Base-by-base conservation (phyloP, 2,329 filamentous ascomycete genomes). In the Penicillium sp. region DNA sequence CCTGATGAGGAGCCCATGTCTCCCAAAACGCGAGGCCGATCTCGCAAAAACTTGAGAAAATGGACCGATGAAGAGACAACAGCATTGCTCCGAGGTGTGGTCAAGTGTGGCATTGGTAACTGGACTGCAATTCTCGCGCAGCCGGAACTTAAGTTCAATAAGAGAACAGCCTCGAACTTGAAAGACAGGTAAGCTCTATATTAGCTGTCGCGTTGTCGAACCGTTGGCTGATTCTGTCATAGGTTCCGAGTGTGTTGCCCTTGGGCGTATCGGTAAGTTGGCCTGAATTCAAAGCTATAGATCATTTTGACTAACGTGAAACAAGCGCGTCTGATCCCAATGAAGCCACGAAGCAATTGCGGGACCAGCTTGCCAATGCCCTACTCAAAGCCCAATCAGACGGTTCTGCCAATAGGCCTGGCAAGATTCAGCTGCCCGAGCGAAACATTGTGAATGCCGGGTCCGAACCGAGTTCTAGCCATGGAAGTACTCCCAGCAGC, bases 51-150 rank as follows among this genome's bases (percentile, higher is more conserved):
- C 64, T 60, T 81, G 15, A 74, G 78, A 59, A 81, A 76, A 66
- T 89, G 87, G 87, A 84, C 84, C 1, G 83, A 88, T n/a, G 78
- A 86, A 64, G 87, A 89, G 72, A 89, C 86, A 0, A 80, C 79
- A 30, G 80, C 84, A 65, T 72, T 89, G 28, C 76, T 89, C 13
- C 78, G 82, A 60, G 87, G 87, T 0, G 87, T 88, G 9, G 80
- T 83, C 40, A 84, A 81, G 64, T 88, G 85, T 68, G 87, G 87
- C 1, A 85, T 88, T 62, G 87, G 87, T 3, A 87, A 82, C 64
- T 89, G 87, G 87, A 89, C 86, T 59, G 83, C 83, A 65, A 89
- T 89, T 19, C 72, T 88, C 28, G 79, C 84, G 3, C 83, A 85
- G 65, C 73, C 83, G 17, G 84, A 87, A 37, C 84, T 86, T 61